A percentile compares a stretch with the other conserved stretches of the same genome.
Conservation (phyloP, 768 basidiomycete species). For the Leccinum aurantiacum region DNA sequence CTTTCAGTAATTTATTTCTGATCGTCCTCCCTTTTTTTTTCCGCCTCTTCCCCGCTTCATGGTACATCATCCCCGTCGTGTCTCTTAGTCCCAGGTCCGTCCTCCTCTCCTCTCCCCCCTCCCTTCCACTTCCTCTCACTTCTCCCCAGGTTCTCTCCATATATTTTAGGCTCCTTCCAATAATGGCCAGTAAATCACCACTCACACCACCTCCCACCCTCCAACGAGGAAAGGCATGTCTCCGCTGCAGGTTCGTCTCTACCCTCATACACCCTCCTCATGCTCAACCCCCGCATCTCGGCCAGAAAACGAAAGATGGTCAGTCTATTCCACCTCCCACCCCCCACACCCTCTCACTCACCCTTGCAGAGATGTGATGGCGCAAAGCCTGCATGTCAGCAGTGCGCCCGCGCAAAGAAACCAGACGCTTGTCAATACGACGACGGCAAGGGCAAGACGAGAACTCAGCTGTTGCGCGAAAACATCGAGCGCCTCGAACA, state of each 20-base stretch:
- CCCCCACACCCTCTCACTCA: conserved; percentile 9
- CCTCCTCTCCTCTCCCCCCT: background rate
- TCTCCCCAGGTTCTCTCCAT: conserved; percentile 21
- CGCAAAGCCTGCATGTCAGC: conserved; percentile 72
- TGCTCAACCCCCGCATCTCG: conserved; percentile 13
- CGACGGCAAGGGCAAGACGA: conserved; percentile 81
- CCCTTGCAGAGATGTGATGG: conserved; percentile 70
- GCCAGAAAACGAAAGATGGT: conserved; percentile 73
- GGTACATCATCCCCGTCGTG: conserved; percentile 28
- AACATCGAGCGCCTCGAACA: conserved; percentile 72
- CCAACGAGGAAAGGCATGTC: conserved; percentile 69
- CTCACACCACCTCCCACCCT: conserved; percentile 41
- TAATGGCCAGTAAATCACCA: conserved; percentile 36
- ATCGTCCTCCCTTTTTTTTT: conserved; percentile 8
- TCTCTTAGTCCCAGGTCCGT: conserved; percentile 12
- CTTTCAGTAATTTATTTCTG: conserved; percentile 31
- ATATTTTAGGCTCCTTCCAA: conserved; percentile 38
- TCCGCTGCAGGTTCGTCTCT: conserved; percentile 62
- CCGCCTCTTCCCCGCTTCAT: conserved; percentile 17
- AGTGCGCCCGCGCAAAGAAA: conserved; percentile 78
- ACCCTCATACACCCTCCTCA: conserved; percentile 1
- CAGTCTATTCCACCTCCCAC: conserved; percentile 8
- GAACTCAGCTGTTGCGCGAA: conserved; percentile 77
- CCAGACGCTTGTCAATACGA: conserved; percentile 75
- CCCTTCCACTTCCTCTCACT: conserved; percentile 1